Evolutionary conservation across 2,329 filamentous ascomycete genomes (phyloP), one percentile per base, ranked within the genome.

Genomic region (Eurotiales sp.): DNA sequence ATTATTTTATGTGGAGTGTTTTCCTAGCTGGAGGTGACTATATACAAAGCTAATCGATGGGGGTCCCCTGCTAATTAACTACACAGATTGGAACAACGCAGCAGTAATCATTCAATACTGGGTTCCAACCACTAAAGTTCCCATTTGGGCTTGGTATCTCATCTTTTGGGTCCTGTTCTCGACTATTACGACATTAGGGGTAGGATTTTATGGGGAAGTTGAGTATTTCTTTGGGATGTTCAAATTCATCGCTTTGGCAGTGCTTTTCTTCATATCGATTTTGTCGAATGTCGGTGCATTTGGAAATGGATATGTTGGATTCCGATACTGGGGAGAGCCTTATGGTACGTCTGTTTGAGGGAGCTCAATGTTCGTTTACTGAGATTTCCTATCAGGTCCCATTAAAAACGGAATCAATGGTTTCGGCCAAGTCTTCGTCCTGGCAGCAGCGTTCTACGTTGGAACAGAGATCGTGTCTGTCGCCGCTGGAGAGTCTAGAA

Each of bases 261-360:
- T 42, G 2, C 21, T 42, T 4, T 46, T 46, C 29, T 46, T 46
- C 32, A 46, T 46, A 8, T 46, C 43, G 1, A 46, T 46, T 21
- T 46, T 46, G 32, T 3, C 43, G 15, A 46, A 46, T 14, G 32
- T 36, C 5, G 43, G 43, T n/a, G 43, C 43, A 14, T 46, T 46
- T 22, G 43, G 43, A 5, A 46, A 46, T n/a, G 43, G 43, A 7
- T 46, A 46, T 46, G 43, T 46, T 8, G 43, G 43, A 12, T 46
- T 46, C 14, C 14, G 29, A 10, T 46, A 46, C 14, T 46, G 43
- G 43, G 19, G 14, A 12, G 43, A 46, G 7, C 43, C 43, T 4
- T 46, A 46, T 7, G 40, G 40, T 42, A 2, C 27, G 40, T 42
- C 11, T 25, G n/a, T n/a, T n/a, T n/a, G n/a, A n/a, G n/a, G n/a